Conservation (phyloP, 2,329 filamentous ascomycete species). For the Emmonsia crescens region DNA sequence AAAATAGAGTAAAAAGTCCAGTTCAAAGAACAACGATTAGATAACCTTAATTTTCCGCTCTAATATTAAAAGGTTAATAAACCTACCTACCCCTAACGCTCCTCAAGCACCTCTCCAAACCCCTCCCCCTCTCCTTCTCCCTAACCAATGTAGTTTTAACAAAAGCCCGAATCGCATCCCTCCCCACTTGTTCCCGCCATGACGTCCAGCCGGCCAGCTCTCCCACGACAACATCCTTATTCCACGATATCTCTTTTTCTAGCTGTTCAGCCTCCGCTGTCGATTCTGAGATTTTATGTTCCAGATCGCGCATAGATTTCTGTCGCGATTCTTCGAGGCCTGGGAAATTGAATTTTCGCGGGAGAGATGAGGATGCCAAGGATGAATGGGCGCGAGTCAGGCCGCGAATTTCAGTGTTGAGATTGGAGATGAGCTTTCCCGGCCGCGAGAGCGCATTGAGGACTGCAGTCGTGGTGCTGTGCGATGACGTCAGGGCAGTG, state of each 20-base stretch:
- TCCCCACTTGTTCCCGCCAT: conserved; percentile 66
- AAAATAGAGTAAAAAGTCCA: background rate
- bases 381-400: conserved; percentile 70
- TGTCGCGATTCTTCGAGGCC: conserved; percentile 74
- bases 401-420: conserved; percentile 60
- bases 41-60: background rate
- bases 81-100: conserved; percentile 35
- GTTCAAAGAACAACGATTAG: background rate
- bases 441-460: conserved; percentile 70
- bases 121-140: conserved; percentile 68
- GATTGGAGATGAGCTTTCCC: conserved; percentile 63
- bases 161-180: conserved; percentile 62
- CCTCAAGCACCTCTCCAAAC: conserved; percentile 68
- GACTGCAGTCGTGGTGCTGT: conserved; percentile 72
- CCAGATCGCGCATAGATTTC: conserved; percentile 70
- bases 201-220: conserved; percentile 94
- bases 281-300: conserved; percentile 62
- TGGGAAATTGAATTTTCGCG: conserved; percentile 38
- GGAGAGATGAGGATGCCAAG: conserved; percentile 49
- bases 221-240: conserved; percentile 81
- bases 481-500: conserved; percentile 64
- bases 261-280: conserved; percentile 61
- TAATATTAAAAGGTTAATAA: background rate
- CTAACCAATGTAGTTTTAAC: conserved; percentile 67
- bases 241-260: conserved; percentile 76